These are phyloP conservation scores for Neurospora sp. DNA, from an alignment of 495 filamentous ascomycete genomes.

Conservation along the genomic window DNA sequence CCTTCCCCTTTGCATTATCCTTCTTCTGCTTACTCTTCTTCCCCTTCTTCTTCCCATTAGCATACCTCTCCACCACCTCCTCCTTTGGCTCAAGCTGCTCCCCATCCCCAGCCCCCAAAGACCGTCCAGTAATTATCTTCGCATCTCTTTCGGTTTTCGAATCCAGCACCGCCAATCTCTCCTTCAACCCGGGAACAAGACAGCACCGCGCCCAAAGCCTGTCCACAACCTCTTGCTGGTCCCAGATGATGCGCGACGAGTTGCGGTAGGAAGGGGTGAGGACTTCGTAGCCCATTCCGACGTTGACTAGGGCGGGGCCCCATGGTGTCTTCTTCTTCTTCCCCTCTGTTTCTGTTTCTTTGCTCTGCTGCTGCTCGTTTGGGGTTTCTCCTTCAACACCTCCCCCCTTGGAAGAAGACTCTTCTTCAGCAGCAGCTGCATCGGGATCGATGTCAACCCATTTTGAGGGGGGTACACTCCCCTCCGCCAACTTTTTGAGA, in stretches of 20 bases:
- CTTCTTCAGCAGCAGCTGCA: no score
- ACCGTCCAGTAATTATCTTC: background rate
- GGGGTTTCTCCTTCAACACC: background rate
- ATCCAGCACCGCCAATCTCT: conserved; percentile 12
- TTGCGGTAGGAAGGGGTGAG: conserved; percentile 49
- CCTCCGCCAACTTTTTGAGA: conserved; percentile 48
- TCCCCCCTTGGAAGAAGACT: background rate
- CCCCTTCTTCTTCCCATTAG: background rate
- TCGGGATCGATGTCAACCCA: background rate
- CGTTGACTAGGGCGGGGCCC: conserved; percentile 59
- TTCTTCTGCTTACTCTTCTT: background rate
- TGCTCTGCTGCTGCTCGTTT: no score
- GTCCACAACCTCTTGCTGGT: conserved; percentile 48
- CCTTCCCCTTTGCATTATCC: background rate
- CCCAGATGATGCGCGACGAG: conserved; percentile 67
- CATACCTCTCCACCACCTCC: conserved; percentile 1
- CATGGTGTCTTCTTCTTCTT: conserved; percentile 24
- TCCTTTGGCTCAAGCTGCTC: background rate
- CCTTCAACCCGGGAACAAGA: conserved; percentile 17
- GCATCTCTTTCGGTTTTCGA: background rate
- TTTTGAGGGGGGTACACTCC: conserved; percentile 24
- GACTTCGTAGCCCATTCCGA: conserved; percentile 50
- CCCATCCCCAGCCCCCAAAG: background rate
- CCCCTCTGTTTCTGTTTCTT: background rate
- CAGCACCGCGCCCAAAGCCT: conserved; percentile 48